Evolutionary conservation across 768 basidiomycete genomes (phyloP), one percentile per base, ranked within the genome.

Genomic region (Calocybe cyanea): DNA sequence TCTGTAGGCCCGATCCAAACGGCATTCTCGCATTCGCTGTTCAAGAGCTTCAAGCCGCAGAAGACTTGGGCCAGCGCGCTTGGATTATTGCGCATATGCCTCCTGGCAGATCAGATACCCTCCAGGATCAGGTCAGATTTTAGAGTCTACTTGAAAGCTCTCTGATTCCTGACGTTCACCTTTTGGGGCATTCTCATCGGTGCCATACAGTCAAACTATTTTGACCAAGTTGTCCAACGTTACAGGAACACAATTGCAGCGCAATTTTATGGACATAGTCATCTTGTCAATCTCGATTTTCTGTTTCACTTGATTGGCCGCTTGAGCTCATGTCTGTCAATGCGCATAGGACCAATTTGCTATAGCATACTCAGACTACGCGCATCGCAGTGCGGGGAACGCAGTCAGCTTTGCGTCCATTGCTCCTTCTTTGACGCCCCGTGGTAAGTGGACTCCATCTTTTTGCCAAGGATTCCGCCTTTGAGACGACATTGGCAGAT

Each of bases 1-100:
- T 20, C n/a, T n/a, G 2, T 28, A 70, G 71, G 36, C 68, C 74
- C 4, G 83, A 85, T 57, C 81, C 81, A 8, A 80, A 81, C 52
- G 81, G 78, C 7, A 68, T 84, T 38, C 59, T 85, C 7, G 67
- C 65, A 0, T 85, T 83, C 60, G 58, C 73, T 18, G 72, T 75
- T 0, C 57, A 66, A 14, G 64, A 83, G 51, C 67, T 85, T 3
- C 80, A 83, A 59, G 66, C 64, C 1, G 79, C 83, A 2, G 82
- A 85, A 60, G 72, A 76, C 48, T 70, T 71, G 0, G 80, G 80
- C 0, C 70, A 82, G 53, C 71, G 78, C 15, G 81, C 66, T 0
- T 83, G 81, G 78, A 76, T 84, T 53, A 77, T 80, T 14, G 79
- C 69, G 1, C 80, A 82, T 51, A 78, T 81, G 69, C 72, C 78